These are phyloP conservation scores for Musa itinerans DNA, from an alignment of 176 grass and related monocot species.

Conservation along the genomic window DNA sequence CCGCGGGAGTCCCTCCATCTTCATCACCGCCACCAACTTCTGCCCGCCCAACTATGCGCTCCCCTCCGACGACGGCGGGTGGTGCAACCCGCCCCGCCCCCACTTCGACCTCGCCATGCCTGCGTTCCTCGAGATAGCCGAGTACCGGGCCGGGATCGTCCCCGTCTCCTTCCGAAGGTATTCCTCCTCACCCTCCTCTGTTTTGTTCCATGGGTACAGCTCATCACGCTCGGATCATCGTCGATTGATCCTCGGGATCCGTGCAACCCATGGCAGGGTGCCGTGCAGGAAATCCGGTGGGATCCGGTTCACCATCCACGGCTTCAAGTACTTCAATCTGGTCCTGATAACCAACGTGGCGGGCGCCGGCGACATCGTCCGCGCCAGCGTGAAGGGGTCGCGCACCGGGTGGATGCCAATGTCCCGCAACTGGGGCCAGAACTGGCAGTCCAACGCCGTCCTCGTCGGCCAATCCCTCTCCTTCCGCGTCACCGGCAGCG, in stretches of 20 bases:
- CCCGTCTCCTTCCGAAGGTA: conserved; percentile 68
- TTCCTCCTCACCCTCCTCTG: background rate
- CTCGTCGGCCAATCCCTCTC: conserved; percentile 21
- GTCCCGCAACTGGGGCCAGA: conserved; percentile 29
- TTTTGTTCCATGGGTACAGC: too few species aligned
- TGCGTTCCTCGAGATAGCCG: conserved; percentile 69
- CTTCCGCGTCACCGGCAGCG: conserved; percentile 25
- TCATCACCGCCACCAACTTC: conserved; percentile 66
- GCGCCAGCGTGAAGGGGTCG: conserved; percentile 22
- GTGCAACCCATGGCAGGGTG: background rate
- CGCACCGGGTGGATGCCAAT: conserved; percentile 17
- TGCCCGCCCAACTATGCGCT: conserved; percentile 72
- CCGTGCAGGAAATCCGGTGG: conserved; percentile 15
- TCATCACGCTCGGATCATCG: too few species aligned
- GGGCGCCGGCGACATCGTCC: conserved; percentile 17
- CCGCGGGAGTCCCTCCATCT: conserved; percentile 28
- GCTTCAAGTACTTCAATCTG: conserved; percentile 23
- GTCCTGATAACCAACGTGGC: conserved; percentile 27
- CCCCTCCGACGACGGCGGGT: conserved; percentile 43
- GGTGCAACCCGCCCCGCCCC: conserved; percentile 79
- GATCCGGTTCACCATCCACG: conserved; percentile 22
- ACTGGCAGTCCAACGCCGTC: conserved; percentile 25
- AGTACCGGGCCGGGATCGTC: conserved; percentile 80
- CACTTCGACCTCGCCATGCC: conserved; percentile 65
- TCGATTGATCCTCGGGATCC: too few species aligned